Percentiles rank a stretch among this genome's conserved stretches.
phyloP scores from a whole-genome alignment of 257 asterid genomes.

The Prunella vulgaris region DNA sequence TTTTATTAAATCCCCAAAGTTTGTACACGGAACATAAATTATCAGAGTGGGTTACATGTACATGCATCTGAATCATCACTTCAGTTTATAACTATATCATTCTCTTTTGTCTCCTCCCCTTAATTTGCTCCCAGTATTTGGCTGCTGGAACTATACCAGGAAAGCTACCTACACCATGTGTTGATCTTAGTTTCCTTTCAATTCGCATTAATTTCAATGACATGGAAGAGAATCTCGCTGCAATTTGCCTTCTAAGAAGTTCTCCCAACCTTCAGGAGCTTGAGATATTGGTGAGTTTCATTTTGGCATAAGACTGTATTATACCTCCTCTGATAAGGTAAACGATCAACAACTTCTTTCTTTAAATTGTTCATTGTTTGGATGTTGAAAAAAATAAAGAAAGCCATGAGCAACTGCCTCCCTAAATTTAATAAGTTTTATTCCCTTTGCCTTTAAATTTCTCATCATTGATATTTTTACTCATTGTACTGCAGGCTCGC shows the following conservation, averaged over 20 bases:
- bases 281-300: conserved; percentile 73
- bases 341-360: too few relatives aligned
- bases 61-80: neutral
- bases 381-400: neutral
- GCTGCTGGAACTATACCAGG: conserved; percentile 79
- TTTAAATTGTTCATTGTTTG: neutral
- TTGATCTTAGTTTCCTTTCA: conserved; percentile 78
- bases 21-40: neutral
- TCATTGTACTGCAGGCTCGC: conserved; percentile 54
- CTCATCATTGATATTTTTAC: neutral
- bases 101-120: neutral
- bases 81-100: conserved; percentile 1
- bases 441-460: neutral
- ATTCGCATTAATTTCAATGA: conserved; percentile 67
- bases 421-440: neutral
- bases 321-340: too few relatives aligned
- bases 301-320: neutral
- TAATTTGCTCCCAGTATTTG: conserved; percentile 51
- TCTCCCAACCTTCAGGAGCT: conserved; percentile 93
- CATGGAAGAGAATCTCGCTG: conserved; percentile 63
- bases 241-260: conserved; percentile 86
- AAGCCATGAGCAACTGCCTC: neutral
- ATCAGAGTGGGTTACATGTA: too few relatives aligned
- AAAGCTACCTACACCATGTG: conserved; percentile 60
- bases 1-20: neutral